Evolutionary conservation across 306 rosid species (phyloP).

Genomic region (Astragalus membranaceus): DNA sequence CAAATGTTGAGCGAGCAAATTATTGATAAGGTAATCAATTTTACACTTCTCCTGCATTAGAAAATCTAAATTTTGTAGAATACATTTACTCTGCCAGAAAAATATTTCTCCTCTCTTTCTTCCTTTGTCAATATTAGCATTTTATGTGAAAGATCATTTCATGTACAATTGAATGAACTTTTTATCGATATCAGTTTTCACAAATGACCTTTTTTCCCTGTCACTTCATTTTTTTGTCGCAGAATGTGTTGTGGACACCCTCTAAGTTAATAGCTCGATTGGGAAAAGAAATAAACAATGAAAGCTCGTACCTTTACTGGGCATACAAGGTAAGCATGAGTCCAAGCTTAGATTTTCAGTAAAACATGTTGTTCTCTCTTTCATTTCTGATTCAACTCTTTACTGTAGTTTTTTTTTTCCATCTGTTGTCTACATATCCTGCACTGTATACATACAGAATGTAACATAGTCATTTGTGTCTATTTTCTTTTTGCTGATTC

Average conservation of each 20-base stretch:
- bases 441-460: too few relatives aligned
- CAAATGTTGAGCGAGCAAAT: slow-evolving; percentile 89
- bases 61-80: background rate
- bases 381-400: slow-evolving; percentile 3
- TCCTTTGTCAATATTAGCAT: background rate
- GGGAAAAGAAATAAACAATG: slow-evolving; percentile 83
- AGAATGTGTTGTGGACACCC: too few relatives aligned
- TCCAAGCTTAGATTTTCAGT: slow-evolving; percentile 10
- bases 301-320: slow-evolving; percentile 89
- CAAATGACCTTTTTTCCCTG: too few relatives aligned
- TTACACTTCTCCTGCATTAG: background rate
- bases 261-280: slow-evolving; percentile 74
- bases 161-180: background rate
- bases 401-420: background rate
- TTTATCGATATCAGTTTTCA: too few relatives aligned
- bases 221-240: too few relatives aligned
- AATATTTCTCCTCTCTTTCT: background rate
- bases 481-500: background rate
- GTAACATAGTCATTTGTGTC: too few relatives aligned
- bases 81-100: background rate
- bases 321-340: slow-evolving; percentile 63
- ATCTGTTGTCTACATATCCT: too few relatives aligned
- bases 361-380: background rate
- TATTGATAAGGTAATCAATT: slow-evolving; percentile 45
- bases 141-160: background rate